These are phyloP conservation scores for Lactifluus volemus DNA, from an alignment of 768 basidiomycete species.

Conservation along the genomic window DNA sequence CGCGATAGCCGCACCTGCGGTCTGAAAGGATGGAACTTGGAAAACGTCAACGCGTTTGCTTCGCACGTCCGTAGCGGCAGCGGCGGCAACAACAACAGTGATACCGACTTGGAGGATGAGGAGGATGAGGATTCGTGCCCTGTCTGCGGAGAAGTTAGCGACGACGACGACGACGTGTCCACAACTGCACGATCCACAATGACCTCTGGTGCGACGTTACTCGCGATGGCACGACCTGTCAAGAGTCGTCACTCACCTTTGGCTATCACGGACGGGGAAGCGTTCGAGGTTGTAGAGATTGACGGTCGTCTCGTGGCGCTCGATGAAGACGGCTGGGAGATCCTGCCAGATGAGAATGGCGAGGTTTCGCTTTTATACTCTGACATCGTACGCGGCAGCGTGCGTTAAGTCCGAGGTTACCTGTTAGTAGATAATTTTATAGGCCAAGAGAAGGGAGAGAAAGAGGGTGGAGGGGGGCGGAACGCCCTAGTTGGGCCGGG, in stretches of 20 bases:
- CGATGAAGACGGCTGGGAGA: conserved; percentile 16
- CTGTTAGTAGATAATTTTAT: background rate
- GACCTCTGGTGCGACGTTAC: conserved; percentile 6
- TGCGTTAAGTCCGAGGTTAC: background rate
- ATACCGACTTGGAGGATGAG: background rate
- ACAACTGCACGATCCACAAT: background rate
- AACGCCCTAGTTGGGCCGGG: background rate
- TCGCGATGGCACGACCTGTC: conserved; percentile 10
- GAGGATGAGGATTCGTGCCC: background rate
- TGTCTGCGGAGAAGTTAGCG: background rate
- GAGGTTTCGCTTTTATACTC: conserved; percentile 5
- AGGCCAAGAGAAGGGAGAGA: background rate
- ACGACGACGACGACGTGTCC: background rate
- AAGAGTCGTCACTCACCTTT: background rate
- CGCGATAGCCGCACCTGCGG: background rate
- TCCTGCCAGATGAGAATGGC: conserved; percentile 7
- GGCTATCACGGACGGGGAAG: conserved; percentile 9
- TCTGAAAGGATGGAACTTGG: background rate
- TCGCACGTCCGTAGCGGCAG: background rate
- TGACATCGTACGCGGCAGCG: conserved; percentile 8
- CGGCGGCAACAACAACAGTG: no score
- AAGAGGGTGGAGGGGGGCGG: background rate
- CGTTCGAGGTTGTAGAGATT: conserved; percentile 12
- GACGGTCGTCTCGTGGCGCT: conserved; percentile 11
- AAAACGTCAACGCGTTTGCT: background rate